Evolutionary conservation across 768 basidiomycete species (phyloP).

Genomic region (Boletus reticulatus): DNA sequence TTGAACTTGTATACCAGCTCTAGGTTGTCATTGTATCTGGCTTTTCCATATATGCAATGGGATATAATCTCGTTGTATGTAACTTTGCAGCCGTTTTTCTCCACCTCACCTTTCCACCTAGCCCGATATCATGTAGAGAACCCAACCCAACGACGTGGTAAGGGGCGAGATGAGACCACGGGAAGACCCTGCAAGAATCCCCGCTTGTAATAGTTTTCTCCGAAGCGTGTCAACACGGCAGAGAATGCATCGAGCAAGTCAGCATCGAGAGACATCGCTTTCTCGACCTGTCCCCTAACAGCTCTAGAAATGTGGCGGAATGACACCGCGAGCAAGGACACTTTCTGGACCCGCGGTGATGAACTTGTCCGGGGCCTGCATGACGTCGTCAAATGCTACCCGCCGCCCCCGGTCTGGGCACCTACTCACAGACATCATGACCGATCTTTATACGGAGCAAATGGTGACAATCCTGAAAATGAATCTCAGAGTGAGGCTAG

Average conservation of each 20-base stretch:
- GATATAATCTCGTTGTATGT: neutral
- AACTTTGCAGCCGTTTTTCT: too few relatives aligned
- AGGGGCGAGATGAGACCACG: neutral
- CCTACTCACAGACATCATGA: too few relatives aligned
- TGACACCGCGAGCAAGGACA: slow-evolving; percentile 1
- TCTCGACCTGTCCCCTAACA: neutral
- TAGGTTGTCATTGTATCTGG: neutral
- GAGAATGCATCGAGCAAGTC: slow-evolving; percentile 16
- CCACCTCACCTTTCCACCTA: slow-evolving; percentile 5
- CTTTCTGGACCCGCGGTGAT: neutral
- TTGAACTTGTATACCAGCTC: slow-evolving; percentile 10
- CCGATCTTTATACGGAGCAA: too few relatives aligned
- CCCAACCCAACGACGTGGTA: neutral
- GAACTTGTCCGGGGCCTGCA: neutral
- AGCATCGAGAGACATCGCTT: slow-evolving; percentile 2
- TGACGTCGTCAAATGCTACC: neutral
- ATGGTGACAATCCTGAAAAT: too few relatives aligned
- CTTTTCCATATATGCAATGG: slow-evolving; percentile 13
- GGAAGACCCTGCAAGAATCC: slow-evolving; percentile 17
- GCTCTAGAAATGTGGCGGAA: slow-evolving; percentile 2
- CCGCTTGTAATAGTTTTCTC: neutral
- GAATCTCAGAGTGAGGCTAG: too few relatives aligned
- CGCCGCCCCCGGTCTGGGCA: neutral
- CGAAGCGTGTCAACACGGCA: slow-evolving; percentile 6
- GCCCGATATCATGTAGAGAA: slow-evolving; percentile 11